A percentile compares a stretch with the other conserved stretches of the same genome.
Evolutionary conservation across 2,329 filamentous ascomycete genomes (phyloP).

Genomic region (Trichoderma guizhouense): DNA sequence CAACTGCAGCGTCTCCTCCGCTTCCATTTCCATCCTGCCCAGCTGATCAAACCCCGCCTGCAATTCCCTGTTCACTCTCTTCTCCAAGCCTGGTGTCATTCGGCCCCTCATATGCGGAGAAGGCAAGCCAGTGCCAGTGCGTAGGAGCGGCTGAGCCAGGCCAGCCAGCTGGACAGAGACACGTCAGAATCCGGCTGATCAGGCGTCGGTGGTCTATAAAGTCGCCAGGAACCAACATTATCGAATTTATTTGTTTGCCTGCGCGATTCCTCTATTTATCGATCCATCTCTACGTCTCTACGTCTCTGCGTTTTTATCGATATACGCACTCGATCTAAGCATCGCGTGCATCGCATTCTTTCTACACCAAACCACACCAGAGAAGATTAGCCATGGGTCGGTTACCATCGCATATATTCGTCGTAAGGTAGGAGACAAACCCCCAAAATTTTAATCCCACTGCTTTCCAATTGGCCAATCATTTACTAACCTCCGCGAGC

Average conservation of each 20-base stretch:
- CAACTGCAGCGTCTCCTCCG: not conserved
- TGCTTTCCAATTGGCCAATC: not conserved
- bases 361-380: not conserved
- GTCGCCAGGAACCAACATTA: not conserved
- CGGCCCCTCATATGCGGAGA: conserved; percentile 10
- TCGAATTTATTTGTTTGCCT: not conserved
- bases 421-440: conserved; percentile 37
- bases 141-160: not conserved
- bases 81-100: not conserved
- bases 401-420: conserved; percentile 42
- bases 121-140: not conserved
- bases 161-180: not conserved
- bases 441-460: not conserved
- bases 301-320: not conserved
- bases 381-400: conserved; percentile 31
- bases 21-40: not conserved
- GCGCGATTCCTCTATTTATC: not conserved
- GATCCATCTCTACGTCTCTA: not conserved
- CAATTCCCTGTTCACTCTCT: not conserved
- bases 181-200: not conserved
- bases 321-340: not conserved
- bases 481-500: not conserved
- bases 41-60: conserved; percentile 16
- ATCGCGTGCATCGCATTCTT: not conserved
- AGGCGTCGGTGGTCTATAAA: not conserved